These are phyloP conservation scores for Setaria viridis DNA, from an alignment of 202 grass and related monocot species.

Conservation along the genomic window DNA sequence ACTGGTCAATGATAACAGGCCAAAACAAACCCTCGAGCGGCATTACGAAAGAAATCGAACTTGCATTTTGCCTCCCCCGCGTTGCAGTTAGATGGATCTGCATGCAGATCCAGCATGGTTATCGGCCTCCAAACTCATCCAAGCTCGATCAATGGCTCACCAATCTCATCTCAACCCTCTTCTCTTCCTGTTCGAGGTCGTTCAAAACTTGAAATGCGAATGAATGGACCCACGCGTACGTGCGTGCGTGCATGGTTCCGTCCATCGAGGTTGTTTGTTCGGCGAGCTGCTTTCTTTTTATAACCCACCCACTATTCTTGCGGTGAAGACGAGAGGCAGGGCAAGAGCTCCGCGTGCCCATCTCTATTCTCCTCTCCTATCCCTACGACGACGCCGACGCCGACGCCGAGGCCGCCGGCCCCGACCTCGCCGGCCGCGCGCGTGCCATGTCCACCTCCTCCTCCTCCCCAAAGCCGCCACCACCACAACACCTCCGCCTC, in stretches of 20 bases:
- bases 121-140: neutral
- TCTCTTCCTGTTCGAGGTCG: neutral
- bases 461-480: conserved; percentile 6
- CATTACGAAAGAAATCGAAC: conserved; percentile 17
- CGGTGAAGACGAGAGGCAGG: neutral
- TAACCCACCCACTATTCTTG: conserved; percentile 34
- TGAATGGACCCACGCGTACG: neutral
- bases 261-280: neutral
- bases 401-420: conserved; percentile 19
- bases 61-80: neutral
- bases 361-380: conserved; percentile 10
- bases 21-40: conserved; percentile 5
- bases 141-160: neutral
- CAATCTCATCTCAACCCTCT: neutral
- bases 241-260: neutral
- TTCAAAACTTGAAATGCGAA: neutral
- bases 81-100: neutral
- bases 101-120: neutral
- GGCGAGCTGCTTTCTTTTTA: conserved; percentile 6
- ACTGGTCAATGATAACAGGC: too few species aligned
- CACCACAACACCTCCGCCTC: conserved; percentile 4
- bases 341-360: neutral
- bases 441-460: conserved; percentile 33
- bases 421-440: conserved; percentile 48
- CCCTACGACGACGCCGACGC: conserved; percentile 45